Evolutionary conservation across 176 grass and related monocot species (phyloP).

Genomic region (Zoysia pacifica): DNA sequence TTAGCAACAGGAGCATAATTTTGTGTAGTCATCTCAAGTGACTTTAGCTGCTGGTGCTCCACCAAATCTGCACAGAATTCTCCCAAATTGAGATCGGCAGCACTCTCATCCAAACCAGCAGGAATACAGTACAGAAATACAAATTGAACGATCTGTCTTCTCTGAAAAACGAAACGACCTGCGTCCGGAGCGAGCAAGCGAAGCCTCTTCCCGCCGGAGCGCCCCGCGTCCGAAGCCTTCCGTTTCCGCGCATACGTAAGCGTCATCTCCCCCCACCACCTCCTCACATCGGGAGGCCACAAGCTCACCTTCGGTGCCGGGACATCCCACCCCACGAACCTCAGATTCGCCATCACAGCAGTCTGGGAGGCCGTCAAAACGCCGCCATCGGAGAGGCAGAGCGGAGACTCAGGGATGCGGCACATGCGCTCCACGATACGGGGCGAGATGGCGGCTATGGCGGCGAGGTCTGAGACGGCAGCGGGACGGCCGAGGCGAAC

Average conservation of each 20-base stretch:
- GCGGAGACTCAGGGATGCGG: slow-evolving; percentile 54
- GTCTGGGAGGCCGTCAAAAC: slow-evolving; percentile 48
- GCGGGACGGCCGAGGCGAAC: slow-evolving; percentile 66
- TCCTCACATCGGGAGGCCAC: slow-evolving; percentile 31
- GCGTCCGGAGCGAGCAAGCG: slow-evolving; percentile 42
- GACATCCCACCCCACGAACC: slow-evolving; percentile 40
- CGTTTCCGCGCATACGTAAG: slow-evolving; percentile 65
- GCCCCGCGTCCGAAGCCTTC: slow-evolving; percentile 37
- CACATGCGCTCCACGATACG: slow-evolving; percentile 49
- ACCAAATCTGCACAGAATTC: slow-evolving; percentile 49
- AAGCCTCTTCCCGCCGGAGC: slow-evolving; percentile 43
- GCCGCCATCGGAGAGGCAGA: slow-evolving; percentile 39
- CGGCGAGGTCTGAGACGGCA: slow-evolving; percentile 41
- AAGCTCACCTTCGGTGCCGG: slow-evolving; percentile 13
- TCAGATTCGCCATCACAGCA: slow-evolving; percentile 29
- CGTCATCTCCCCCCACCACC: not conserved
- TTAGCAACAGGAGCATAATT: not conserved
- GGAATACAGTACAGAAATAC: slow-evolving; percentile 12
- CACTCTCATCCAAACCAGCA: not conserved
- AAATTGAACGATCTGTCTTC: slow-evolving; percentile 33
- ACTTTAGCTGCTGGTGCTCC: slow-evolving; percentile 15
- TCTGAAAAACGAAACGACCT: slow-evolving; percentile 40
- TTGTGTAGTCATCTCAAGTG: slow-evolving; percentile 25
- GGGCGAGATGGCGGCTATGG: slow-evolving; percentile 12
- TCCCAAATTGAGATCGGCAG: not conserved